phyloP scores from a whole-genome alignment of 108 stramenopile genomes.

The Skeletonema menzelii region DNA sequence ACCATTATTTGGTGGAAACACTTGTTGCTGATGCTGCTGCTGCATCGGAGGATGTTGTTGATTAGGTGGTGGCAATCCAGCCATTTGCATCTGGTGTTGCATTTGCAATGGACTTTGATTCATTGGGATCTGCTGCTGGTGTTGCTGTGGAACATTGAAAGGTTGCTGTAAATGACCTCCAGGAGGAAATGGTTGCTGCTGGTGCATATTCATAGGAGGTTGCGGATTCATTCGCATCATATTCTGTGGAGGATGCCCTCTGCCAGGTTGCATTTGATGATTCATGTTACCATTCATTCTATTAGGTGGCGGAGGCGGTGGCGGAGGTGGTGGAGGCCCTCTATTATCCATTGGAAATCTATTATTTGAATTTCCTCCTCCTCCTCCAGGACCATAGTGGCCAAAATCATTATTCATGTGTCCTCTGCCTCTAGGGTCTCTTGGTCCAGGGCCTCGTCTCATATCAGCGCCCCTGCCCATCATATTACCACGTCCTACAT shows the following conservation, averaged over 20 bases:
- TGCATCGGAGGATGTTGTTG: not conserved
- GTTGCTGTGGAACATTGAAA: not conserved
- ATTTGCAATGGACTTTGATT: slow-evolving; percentile 4
- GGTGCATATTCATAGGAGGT: not conserved
- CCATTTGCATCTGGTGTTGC: slow-evolving; percentile 14
- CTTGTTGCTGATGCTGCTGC: slow-evolving; percentile 1
- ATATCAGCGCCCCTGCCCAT: not conserved
- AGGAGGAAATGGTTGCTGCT: not conserved
- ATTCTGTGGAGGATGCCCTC: not conserved
- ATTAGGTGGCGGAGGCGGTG: not conserved
- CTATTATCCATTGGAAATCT: slow-evolving; percentile 4
- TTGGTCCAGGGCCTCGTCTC: not conserved
- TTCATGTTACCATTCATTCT: slow-evolving; percentile 1
- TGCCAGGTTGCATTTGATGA: not conserved
- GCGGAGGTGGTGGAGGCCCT: not conserved
- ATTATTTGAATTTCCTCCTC: not conserved
- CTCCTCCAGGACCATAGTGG: not conserved
- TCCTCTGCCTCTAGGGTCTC: not conserved
- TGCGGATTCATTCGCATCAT: not conserved
- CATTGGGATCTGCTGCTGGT: slow-evolving; percentile 12
- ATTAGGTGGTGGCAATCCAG: not conserved
- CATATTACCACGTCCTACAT: not conserved
- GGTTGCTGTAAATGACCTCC: not conserved
- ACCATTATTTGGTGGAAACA: slow-evolving; percentile 5
- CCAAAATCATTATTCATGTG: not conserved